A percentile compares a stretch with the other conserved stretches of the same genome.
phyloP scores from a whole-genome alignment of 2,329 filamentous ascomycete genomes.

The Phialophora chinensis region DNA sequence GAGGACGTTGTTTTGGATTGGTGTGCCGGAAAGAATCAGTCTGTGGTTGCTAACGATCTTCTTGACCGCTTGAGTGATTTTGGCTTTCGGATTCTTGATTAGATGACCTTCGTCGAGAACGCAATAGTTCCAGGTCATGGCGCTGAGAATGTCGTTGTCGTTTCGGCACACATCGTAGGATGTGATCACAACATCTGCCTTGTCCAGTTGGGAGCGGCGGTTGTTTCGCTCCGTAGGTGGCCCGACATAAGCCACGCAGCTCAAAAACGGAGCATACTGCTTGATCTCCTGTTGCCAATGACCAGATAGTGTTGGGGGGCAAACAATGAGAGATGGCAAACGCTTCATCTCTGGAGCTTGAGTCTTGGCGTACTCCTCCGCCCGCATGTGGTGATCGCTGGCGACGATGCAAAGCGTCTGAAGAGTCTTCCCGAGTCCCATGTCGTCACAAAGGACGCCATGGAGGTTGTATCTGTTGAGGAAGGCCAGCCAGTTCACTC shows the following conservation, averaged over 20 bases:
- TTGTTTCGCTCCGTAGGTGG: constrained; percentile 79
- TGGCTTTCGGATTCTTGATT: constrained; percentile 98
- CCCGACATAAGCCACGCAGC: constrained; percentile 87
- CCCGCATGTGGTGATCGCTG: constrained; percentile 92
- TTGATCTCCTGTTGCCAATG: constrained; percentile 99
- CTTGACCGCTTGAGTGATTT: constrained; percentile 93
- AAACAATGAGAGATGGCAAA: constrained; percentile 91
- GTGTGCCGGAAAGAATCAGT: constrained; percentile 93
- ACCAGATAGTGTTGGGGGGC: constrained; percentile 91
- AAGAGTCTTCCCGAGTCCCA: constrained; percentile 97
- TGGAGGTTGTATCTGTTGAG: constrained; percentile 98
- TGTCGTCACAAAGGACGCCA: constrained; percentile 97
- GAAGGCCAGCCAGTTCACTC: constrained; percentile 98
- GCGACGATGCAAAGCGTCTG: constrained; percentile 98
- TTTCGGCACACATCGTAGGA: constrained; percentile 98
- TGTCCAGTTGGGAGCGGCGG: constrained; percentile 70
- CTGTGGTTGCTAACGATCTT: constrained; percentile 88
- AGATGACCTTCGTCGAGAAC: constrained; percentile 96
- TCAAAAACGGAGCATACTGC: constrained; percentile 92
- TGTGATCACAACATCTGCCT: constrained; percentile 92
- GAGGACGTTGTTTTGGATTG: constrained; percentile 96
- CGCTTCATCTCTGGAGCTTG: constrained; percentile 76
- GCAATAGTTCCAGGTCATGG: constrained; percentile 94
- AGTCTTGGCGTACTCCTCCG: constrained; percentile 86
- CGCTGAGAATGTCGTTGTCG: constrained; percentile 81